A percentile compares a stretch with the other conserved stretches of the same genome.
These are phyloP conservation scores for Spathaspora passalidarum DNA, from an alignment of 805 yeast genomes.

Conservation along the genomic window DNA sequence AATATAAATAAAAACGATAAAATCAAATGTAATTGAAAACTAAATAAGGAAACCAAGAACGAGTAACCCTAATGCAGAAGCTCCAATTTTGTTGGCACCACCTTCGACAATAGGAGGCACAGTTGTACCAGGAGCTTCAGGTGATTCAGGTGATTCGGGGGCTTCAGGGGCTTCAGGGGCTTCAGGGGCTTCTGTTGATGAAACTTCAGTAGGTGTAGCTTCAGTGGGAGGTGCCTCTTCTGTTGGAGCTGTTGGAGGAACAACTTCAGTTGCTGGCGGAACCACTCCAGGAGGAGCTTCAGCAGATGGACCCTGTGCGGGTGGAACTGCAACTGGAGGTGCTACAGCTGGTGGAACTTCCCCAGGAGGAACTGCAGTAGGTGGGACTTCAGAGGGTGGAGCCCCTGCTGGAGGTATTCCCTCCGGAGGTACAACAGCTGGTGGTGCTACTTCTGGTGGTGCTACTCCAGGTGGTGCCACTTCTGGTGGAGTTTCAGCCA, in stretches of 20 bases:
- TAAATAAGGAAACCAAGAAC: conserved; percentile 32
- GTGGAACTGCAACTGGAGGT: conserved; percentile 2
- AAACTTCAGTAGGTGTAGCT: background rate
- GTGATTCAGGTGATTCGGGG: background rate
- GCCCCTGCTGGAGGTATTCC: background rate
- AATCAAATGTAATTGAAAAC: background rate
- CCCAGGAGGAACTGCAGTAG: background rate
- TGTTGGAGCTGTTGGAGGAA: background rate
- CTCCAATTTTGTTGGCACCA: conserved; percentile 26
- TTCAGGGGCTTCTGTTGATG: background rate
- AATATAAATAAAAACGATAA: conserved; percentile 1
- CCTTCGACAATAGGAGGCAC: conserved; percentile 11
- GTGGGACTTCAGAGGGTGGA: background rate
- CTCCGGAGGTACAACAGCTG: background rate
- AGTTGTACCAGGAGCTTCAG: conserved; percentile 15
- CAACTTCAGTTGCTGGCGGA: background rate
- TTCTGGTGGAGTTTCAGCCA: background rate
- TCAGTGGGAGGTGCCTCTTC: background rate
- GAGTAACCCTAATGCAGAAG: conserved; percentile 21
- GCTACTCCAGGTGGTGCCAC: background rate
- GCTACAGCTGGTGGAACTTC: conserved; percentile 3
- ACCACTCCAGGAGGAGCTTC: background rate
- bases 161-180: background rate
- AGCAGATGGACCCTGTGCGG: background rate
- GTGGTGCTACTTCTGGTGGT: background rate